Evolutionary conservation across 2,329 filamentous ascomycete genomes (phyloP), one percentile per base, ranked within the genome.

Genomic region (Ophiostoma triangulosporum): DNA sequence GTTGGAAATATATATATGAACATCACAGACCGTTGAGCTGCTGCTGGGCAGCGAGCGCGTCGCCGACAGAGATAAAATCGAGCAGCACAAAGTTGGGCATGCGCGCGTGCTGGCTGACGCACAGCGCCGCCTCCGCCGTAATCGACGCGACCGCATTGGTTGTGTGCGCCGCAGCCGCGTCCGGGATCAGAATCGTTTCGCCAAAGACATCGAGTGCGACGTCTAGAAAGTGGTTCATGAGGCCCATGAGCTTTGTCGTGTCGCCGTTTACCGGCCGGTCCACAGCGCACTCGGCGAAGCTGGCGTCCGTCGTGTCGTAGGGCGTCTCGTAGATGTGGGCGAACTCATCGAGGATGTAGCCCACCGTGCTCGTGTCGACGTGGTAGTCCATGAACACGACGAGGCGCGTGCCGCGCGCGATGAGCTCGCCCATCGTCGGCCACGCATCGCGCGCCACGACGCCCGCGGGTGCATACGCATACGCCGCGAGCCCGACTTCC

Each of bases 321-420:
- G 77, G 73, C 45, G 84, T 91, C 64, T 91, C 86, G 70, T 84
- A 89, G 59, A 84, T 76, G 48, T 52, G 55, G 24, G 69, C 67
- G 62, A 81, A 86, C 63, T 85, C 75, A 62, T 77, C 71, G 53
- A 84, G 70, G 52, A 86, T 78, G 62, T 82, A 86, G 26, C 77
- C 70, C n/a, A 78, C 74, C 50, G 69, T 64, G 31, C 62, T 65
- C 1, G 68, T 69, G 57, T 80, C 70, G 54, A 71, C 64, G 50
- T 74, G 62, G 59, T 77, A 87, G 65, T 89, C 85, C 64, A 90
- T 79, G 58, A 89, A 90, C 24, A 83, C 78, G 48, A 90, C 67
- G 1, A 91, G 70, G 15, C 85, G 75, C 8, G 75, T 84, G 48
- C 74, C 73, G 35, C 72, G 70, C 24, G 75, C 68, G 59, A 90